Evolutionary conservation across 805 yeast species (phyloP).

Genomic region (Gaillardinia entomophila): DNA sequence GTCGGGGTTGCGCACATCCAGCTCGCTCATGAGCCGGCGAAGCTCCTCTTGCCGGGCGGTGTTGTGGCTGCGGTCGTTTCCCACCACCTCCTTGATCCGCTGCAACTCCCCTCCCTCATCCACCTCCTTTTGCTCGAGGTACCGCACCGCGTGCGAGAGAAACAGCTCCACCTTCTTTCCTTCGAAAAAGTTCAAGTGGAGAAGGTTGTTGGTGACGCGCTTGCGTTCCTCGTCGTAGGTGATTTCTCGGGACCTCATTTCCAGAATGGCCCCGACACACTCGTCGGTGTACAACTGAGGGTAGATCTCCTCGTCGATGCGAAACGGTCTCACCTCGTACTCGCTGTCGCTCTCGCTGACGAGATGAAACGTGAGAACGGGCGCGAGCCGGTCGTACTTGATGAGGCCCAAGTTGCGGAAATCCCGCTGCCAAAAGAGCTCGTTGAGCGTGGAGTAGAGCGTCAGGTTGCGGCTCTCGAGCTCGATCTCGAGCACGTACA

Average conservation of each 20-base stretch:
- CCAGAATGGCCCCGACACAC: slow-evolving; percentile 12
- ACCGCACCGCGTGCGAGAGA: slow-evolving; percentile 15
- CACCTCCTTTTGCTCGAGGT: slow-evolving; percentile 9
- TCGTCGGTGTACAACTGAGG: slow-evolving; percentile 29
- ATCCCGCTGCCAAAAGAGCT: slow-evolving; percentile 32
- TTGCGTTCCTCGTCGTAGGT: slow-evolving; percentile 11
- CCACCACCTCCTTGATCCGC: slow-evolving; percentile 14
- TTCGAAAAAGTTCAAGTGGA: slow-evolving; percentile 31
- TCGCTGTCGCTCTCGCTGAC: slow-evolving; percentile 19
- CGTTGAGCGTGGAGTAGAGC: slow-evolving; percentile 28
- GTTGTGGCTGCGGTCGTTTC: slow-evolving; percentile 7
- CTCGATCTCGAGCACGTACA: slow-evolving; percentile 29
- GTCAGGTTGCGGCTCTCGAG: slow-evolving; percentile 17
- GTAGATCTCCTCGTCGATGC: slow-evolving; percentile 24
- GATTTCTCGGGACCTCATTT: slow-evolving; percentile 13
- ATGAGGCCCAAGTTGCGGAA: slow-evolving; percentile 22
- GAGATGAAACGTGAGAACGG: slow-evolving; percentile 25
- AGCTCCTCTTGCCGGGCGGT: slow-evolving; percentile 13
- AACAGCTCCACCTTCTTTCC: slow-evolving; percentile 30
- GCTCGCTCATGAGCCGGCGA: slow-evolving; percentile 8
- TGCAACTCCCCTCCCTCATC: slow-evolving; percentile 10
- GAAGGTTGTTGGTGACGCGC: slow-evolving; percentile 17
- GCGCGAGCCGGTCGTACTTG: slow-evolving; percentile 21
- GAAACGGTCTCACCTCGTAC: slow-evolving; percentile 11
- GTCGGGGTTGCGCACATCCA: slow-evolving; percentile 16